phyloP scores from a whole-genome alignment of 2,329 filamentous ascomycete genomes.

The Trichoderma sp. region DNA sequence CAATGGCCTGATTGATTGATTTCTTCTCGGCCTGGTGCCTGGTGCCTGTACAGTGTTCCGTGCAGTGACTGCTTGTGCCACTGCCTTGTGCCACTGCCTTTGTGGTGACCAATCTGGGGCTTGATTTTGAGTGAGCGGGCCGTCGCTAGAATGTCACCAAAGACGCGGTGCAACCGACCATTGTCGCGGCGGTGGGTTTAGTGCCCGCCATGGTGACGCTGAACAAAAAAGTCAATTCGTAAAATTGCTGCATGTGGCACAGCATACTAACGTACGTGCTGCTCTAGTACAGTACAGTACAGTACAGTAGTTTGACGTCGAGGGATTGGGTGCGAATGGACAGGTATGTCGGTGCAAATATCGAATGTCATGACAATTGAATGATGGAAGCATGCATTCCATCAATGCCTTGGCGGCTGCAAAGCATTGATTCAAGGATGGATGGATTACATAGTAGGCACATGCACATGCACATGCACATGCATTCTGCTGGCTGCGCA shows the following conservation, averaged over 20 bases:
- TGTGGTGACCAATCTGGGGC: background rate
- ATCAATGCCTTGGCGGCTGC: background rate
- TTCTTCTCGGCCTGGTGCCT: background rate
- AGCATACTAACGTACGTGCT: background rate
- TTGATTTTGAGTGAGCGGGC: constrained; percentile 5
- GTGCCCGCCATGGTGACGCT: background rate
- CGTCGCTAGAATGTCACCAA: background rate
- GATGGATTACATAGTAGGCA: too few relatives aligned
- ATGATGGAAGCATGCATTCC: too few relatives aligned
- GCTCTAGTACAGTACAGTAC: too few relatives aligned
- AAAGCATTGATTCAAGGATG: background rate
- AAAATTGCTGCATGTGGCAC: background rate
- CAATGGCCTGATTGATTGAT: background rate
- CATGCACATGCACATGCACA: background rate
- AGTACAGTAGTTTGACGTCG: background rate
- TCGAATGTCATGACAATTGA: too few relatives aligned
- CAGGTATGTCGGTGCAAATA: background rate
- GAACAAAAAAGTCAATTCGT: background rate
- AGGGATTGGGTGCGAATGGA: background rate
- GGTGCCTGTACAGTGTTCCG: too few relatives aligned
- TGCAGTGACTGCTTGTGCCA: background rate
- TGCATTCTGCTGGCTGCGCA: background rate
- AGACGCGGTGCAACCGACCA: background rate
- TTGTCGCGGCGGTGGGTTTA: background rate
- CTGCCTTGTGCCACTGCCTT: too few relatives aligned